Base-by-base conservation (phyloP, 1,284 basidiomycete genomes). In the Cryptococcus sp. region DNA sequence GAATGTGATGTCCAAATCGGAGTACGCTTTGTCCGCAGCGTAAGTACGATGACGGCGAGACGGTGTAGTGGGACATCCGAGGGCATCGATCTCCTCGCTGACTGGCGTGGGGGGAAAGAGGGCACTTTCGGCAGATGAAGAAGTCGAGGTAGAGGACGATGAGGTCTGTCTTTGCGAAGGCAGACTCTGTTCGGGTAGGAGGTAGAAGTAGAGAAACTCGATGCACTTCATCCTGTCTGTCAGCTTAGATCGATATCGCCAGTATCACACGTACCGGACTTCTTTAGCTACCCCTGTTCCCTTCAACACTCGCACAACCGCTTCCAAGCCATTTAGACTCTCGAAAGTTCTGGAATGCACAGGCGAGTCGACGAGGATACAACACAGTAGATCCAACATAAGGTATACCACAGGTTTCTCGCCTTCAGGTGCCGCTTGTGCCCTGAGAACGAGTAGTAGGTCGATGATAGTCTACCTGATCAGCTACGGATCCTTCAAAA, bases 161-260 rank as follows among this genome's bases (percentile, higher is more conserved):
- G 62, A 66, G 3, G 54, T 56, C 19, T 47, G 49, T 39, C 52
- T 53, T 9, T 34, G 9, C 9, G 10, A 9, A 53, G 50, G 32
- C 32, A 32, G 14, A 10, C 19, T 19, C 24, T 39, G 42, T 69
- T 93, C 90, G 54, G 91, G 90, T 48, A 91, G 77, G 4, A 94
- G 79, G 69, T 93, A 94, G 69, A 91, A 93, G 71, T 92, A 92
- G 4, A 94, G 76, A 63, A 93, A 91, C 67, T 93, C 91, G 22
- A 93, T 79, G 59, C 88, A 91, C 76, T 93, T 92, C 86, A 93
- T 92, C 62, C 90, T 92, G 56, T 22, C 28, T 2, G 19, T 21
- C n/a, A 34, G 32, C n/a, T 54, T 40, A 49, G 50, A 16, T 39
- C 16, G 32, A 42, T 9, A 13, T 41, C 25, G 4, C 14, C 19